Base-by-base conservation (phyloP, 345 rosid genomes). In the Nasturtium officinale region DNA sequence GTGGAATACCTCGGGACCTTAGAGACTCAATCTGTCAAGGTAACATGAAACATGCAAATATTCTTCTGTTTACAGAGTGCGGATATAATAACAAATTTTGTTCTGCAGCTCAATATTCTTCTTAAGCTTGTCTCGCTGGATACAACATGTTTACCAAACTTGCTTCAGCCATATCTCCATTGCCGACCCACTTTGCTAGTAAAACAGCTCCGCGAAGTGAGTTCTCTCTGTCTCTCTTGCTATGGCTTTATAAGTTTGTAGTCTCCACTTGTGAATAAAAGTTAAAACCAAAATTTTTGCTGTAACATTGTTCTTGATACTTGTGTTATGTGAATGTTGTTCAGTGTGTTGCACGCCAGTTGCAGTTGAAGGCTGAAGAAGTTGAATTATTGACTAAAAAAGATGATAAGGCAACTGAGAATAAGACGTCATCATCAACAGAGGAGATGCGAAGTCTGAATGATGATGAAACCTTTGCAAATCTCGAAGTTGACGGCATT, bases 121-220 rank as follows among this genome's bases (percentile, higher is more conserved):
- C 82, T 91, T 78, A 83, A 71, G 90, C 97, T 89, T 80, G 55
- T 87, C 68, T 81, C 93, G 40, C 30, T 84, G 73, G 90, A 93
- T 28, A 78, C 83, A 79, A 71, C 83, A 78, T 67, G 71, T 74
- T 70, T 80, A 37, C 85, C 84, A 29, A 80, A 73, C 73, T 88
- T 92, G 85, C 83, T 78, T 87, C 84, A 84, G 67, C 97, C 93
- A 38, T 87, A 86, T 78, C 83, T 93, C 17, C 71, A 89, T 78
- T 85, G 90, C 81, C 86, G 71, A 67, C 87, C 90, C 28, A 87
- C 81, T 82, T 80, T 86, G 67, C 84, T 88, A 17, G 79, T 89
- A 17, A 86, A 79, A 79, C 86, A 87, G 68, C 86, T 93, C 33
- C 73, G 91, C 18, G 92, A 88, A 78, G 97, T 93, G 74, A 89